These are phyloP conservation scores for Orychophragmus violaceus DNA, from an alignment of 345 rosid species.

Conservation along the genomic window DNA sequence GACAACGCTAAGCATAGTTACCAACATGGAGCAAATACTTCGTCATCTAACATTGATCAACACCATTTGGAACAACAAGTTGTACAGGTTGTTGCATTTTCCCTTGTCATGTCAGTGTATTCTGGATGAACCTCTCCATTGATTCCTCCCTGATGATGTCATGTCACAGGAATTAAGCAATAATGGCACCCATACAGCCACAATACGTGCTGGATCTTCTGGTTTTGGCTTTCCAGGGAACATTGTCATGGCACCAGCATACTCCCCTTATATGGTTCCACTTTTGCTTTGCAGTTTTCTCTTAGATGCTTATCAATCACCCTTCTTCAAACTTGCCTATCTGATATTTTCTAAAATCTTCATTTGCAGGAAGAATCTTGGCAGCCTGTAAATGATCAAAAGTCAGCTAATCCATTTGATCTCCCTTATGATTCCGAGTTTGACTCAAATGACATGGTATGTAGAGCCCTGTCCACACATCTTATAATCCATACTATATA, in stretches of 20 bases:
- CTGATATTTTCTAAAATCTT: background rate
- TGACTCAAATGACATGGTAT: slow-evolving; percentile 64
- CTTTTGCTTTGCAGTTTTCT: slow-evolving; percentile 36
- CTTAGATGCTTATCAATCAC: background rate
- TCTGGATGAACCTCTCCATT: slow-evolving; percentile 5
- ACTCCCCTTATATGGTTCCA: slow-evolving; percentile 34
- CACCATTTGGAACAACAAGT: slow-evolving; percentile 32
- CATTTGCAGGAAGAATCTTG: slow-evolving; percentile 45
- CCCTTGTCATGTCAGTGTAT: background rate
- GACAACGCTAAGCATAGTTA: slow-evolving; percentile 30
- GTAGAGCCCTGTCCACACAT: slow-evolving; percentile 14
- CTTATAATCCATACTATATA: no score
- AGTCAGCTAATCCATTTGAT: slow-evolving; percentile 92
- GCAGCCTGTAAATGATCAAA: slow-evolving; percentile 32
- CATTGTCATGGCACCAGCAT: slow-evolving; percentile 29
- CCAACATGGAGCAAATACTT: slow-evolving; percentile 33
- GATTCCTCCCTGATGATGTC: slow-evolving; percentile 19
- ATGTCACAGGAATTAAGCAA: slow-evolving; percentile 34
- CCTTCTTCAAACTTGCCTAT: slow-evolving; percentile 5
- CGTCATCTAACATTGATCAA: slow-evolving; percentile 37
- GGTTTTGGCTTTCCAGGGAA: slow-evolving; percentile 30
- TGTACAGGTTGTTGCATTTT: slow-evolving; percentile 40
- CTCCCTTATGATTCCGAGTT: slow-evolving; percentile 61
- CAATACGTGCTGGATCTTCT: slow-evolving; percentile 22
- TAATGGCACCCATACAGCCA: slow-evolving; percentile 33